Base-by-base conservation (phyloP, 495 filamentous ascomycete genomes). In the Trichoderma asperelloides region DNA sequence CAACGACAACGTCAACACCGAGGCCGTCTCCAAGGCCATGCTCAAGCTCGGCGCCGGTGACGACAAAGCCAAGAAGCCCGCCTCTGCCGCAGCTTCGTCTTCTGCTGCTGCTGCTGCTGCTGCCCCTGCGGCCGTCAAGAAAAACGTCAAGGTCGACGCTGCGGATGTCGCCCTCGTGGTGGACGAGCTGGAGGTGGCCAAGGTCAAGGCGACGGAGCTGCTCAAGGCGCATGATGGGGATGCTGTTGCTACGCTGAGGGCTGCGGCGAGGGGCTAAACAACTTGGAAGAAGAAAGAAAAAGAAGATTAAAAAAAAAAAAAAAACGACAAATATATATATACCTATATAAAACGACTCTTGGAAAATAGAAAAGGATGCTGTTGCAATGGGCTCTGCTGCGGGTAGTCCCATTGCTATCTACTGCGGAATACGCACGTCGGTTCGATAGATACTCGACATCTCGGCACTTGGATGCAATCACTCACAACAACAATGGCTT, bases 1-100 rank as follows among this genome's bases (percentile, higher is more conserved):
- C 8, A n/a, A 40, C 30, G 82, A 84, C 69, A 86, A 88, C 40
- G 86, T 90, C 69, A 91, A 96, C 70, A 84, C 90, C 65, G 92
- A 95, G 70, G 93, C 92, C 30, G 81, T 96, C 27, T 87, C 85
- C 45, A 89, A 91, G 74, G 94, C 93, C 15, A 93, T 98, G 85
- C 86, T 87, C 73, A 81, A 84, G 62, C 78, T 92, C 8, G 85
- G 78, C 25, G 82, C 79, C 6, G 76, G 75, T 21, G 70, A 67
- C 0, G 12, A 64, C 37, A 71, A 70, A 51, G 75, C 70, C 39
- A 76, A 77, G 70, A 77, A 79, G 74, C 78, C 33, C 33, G 33
- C 33, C n/a, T n/a, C n/a, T n/a, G n/a, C n/a, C n/a, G n/a, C n/a
- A n/a, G n/a, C n/a, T n/a, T n/a, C n/a, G n/a, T n/a, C n/a, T n/a